Evolutionary conservation across 164 flowering plant species (phyloP).

Genomic region (Sextonia rubra): DNA sequence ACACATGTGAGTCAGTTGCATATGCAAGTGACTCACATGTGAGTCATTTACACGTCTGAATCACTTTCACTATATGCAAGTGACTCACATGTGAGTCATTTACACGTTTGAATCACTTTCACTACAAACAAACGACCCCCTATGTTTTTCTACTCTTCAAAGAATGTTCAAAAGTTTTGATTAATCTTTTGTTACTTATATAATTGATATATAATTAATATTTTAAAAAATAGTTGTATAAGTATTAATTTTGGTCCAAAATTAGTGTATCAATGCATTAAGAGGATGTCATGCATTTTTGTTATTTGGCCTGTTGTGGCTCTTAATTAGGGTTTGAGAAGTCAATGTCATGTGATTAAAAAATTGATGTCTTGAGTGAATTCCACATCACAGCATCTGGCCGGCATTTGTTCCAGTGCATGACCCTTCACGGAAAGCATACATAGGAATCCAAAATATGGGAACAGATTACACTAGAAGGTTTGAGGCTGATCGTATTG

Average conservation of each 20-base stretch:
- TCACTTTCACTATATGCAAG: too few relatives aligned
- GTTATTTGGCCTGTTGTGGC: not conserved
- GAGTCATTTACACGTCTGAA: too few relatives aligned
- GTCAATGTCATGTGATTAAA: not conserved
- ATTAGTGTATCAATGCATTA: not conserved
- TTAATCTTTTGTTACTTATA: too few relatives aligned
- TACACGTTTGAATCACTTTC: too few relatives aligned
- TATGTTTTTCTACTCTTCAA: too few relatives aligned
- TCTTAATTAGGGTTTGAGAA: not conserved
- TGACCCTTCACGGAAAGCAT: constrained; percentile 89
- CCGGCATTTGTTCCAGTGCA: constrained; percentile 99
- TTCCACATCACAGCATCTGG: constrained; percentile 56
- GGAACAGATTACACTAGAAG: constrained; percentile 91
- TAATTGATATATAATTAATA: too few relatives aligned
- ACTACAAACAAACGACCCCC: too few relatives aligned
- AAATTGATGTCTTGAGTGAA: not conserved
- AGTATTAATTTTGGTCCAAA: not conserved
- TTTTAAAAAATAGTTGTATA: too few relatives aligned
- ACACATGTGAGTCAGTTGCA: too few relatives aligned
- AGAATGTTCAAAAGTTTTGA: too few relatives aligned
- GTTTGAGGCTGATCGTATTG: constrained; percentile 90
- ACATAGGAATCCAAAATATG: constrained; percentile 91
- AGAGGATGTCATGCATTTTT: not conserved
- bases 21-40: too few relatives aligned
- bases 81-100: too few relatives aligned